Conservation (phyloP, 176 grass and related monocot genomes). For the Luzula sylvatica region DNA sequence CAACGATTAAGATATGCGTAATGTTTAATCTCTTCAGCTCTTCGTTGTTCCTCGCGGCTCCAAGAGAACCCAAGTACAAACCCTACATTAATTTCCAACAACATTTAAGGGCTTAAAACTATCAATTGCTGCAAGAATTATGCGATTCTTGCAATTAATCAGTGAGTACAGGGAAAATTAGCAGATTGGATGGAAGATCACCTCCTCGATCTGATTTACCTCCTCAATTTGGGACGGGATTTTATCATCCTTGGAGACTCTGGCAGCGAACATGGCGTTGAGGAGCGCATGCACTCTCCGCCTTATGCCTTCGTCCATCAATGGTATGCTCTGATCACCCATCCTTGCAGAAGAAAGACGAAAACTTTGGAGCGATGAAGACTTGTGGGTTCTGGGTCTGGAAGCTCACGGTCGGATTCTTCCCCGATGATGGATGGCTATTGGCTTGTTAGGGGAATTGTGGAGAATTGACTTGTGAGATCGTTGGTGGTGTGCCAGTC, state of each 20-base stretch:
- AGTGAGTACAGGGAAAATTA: too few species aligned
- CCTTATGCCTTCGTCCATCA: neutral
- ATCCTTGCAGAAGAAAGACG: too few species aligned
- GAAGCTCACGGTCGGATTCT: too few species aligned
- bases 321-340: neutral
- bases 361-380: too few species aligned
- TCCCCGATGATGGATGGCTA: too few species aligned
- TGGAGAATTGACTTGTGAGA: too few species aligned
- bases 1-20: slow-evolving; percentile 61
- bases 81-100: slow-evolving; percentile 26
- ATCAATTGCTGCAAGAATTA: neutral
- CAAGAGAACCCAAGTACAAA: slow-evolving; percentile 82
- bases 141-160: too few species aligned
- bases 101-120: too few species aligned
- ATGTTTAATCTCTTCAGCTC: slow-evolving; percentile 59
- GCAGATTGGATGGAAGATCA: neutral
- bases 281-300: slow-evolving; percentile 3
- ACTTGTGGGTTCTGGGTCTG: too few species aligned
- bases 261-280: slow-evolving; percentile 21
- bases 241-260: slow-evolving; percentile 31
- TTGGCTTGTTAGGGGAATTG: too few species aligned
- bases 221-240: slow-evolving; percentile 23
- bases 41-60: slow-evolving; percentile 63
- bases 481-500: too few species aligned
- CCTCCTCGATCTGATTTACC: neutral